A percentile compares a stretch with the other conserved stretches of the same genome.
These are phyloP conservation scores for Bacterosira constricta DNA, from an alignment of 108 stramenopile genomes.

Conservation along the genomic window DNA sequence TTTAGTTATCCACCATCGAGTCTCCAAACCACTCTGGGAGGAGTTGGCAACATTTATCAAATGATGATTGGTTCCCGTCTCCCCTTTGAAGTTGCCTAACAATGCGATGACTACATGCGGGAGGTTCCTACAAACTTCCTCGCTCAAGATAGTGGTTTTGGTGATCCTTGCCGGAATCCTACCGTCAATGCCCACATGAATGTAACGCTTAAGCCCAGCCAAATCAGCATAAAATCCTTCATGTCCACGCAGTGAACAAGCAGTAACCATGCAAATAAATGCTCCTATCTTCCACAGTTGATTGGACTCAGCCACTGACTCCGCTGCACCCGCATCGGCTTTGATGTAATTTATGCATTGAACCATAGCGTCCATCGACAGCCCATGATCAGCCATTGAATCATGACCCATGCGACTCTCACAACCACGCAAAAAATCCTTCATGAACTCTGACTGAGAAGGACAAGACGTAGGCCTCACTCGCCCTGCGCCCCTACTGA, in stretches of 20 bases:
- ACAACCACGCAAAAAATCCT: background rate
- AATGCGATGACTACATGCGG: background rate
- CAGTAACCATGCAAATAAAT: background rate
- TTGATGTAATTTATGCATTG: background rate
- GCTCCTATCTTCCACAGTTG: background rate
- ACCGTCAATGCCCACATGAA: background rate
- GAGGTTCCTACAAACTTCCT: background rate
- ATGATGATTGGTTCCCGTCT: background rate
- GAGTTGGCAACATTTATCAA: background rate
- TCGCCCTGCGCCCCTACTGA: background rate
- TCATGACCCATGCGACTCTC: constrained; percentile 4
- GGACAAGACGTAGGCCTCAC: constrained; percentile 5
- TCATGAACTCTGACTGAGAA: constrained; percentile 8
- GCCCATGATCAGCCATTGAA: background rate
- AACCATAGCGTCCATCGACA: constrained; percentile 3
- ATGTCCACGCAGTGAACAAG: background rate
- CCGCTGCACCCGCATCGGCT: background rate
- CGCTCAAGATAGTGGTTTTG: background rate
- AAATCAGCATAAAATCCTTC: background rate
- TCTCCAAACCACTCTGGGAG: constrained; percentile 5
- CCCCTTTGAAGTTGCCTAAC: background rate
- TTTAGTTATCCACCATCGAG: constrained; percentile 37
- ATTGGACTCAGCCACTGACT: background rate
- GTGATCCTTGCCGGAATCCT: background rate
- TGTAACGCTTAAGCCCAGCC: background rate